Evolutionary conservation across 306 rosid species (phyloP), one percentile per base, ranked within the genome.

Genomic region (Vigna reflexopilosa): DNA sequence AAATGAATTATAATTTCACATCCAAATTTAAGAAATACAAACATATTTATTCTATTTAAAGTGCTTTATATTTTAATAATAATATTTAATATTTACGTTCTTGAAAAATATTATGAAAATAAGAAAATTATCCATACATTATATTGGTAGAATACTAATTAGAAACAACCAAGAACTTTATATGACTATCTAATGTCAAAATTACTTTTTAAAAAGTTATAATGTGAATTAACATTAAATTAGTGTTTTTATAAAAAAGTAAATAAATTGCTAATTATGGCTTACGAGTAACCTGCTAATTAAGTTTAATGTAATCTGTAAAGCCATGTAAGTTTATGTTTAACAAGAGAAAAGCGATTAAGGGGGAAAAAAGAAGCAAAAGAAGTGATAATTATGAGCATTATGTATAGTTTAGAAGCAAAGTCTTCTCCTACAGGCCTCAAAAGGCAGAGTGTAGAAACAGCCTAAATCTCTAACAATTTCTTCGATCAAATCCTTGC

Each of bases 401-500:
- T 17, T 16, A 14, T 80, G 0, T 58, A 73, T 81, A 48, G 79
- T 78, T 76, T 73, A 92, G 87, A 94, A 94, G 77, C 87, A 62
- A 7, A 92, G 90, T 83, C 95, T 89, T 89, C 94, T 90, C 87
- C 90, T 90, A 83, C 97, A 94, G 24, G 83, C 56, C 69, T 83
- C 72, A 67, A 83, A 78, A n/a, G 98, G 94, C 57, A 90, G 83
- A 17, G 94, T 68, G 80, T 70, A 45, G 0, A 78, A 70, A 75
- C 70, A 75, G 57, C 86, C 69, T 80, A 92, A 83, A 68, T 92
- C 98, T 16, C 70, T 52, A 70, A 92, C 76, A 50, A 86, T 77
- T 57, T 94, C 98, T 52, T 89, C 89, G 62, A 92, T 83, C 86
- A 94, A 87, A 79, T 89, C 96, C 75, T 83, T 89, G 91, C 76